Base-by-base conservation (phyloP, 495 filamentous ascomycete species). In the Pyrenula aspistea region DNA sequence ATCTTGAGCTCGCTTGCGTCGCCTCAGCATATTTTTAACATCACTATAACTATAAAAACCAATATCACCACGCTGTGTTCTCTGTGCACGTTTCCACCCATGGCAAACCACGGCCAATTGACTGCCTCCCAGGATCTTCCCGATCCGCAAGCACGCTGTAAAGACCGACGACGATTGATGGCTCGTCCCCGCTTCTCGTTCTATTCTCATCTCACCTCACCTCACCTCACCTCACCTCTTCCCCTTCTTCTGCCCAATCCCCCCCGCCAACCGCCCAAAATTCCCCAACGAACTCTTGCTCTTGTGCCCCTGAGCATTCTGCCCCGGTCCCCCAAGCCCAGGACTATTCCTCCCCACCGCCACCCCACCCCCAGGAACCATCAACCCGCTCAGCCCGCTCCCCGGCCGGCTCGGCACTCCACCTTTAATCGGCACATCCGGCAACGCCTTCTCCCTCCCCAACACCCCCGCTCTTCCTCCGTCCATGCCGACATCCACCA, bases 261-360 rank as follows among this genome's bases (percentile, higher is more conserved):
- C 83, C 31, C 31, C 31, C n/a, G n/a, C n/a, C 57, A 90, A 67
- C 55, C 86, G 72, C 20, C 86, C 85, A 62, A 91, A 77, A 62
- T 88, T 85, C 12, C 85, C 77, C 53, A 91, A 70, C 59, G 83
- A 81, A 2, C 80, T 80, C 58, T 80, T 82, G 21, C 82, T 74
- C 63, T 83, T 86, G 36, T 76, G 71, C 52, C 65, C 56, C 25
- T 42, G 72, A 62, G 8, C 65, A 24, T 56, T 56, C 48, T 60
- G 60, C 54, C 54, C 22, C 23, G 55, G 25, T 54, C 8, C 24
- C n/a, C n/a, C n/a, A n/a, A n/a, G n/a, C n/a, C 53, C 22, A 8
- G 24, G 22, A n/a, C 25, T 11, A 21, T 15, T 11, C 19, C 25
- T n/a, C 59, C 62, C 19, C 53, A 49, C 52, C 65, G 25, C 57